A percentile compares a stretch with the other conserved stretches of the same genome.
Conservation (phyloP, 441 rosid species). For the Pelargonium hybrid region DNA sequence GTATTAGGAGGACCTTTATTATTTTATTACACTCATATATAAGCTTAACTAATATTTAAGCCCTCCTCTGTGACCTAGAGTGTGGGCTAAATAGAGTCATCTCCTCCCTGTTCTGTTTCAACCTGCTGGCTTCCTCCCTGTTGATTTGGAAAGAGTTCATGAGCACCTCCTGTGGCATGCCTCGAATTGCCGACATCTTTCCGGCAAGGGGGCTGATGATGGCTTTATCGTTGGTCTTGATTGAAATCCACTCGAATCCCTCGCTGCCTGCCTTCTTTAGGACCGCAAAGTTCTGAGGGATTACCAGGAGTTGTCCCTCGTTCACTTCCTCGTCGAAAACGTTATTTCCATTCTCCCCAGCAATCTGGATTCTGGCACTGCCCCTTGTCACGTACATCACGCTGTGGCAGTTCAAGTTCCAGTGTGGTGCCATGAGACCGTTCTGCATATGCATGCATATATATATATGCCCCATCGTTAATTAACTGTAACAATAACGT, state of each 20-base stretch:
- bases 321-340: conserved; percentile 16
- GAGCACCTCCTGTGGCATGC: conserved; percentile 20
- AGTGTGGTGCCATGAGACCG: conserved; percentile 17
- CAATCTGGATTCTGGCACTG: conserved; percentile 18
- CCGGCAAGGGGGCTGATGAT: conserved; percentile 18
- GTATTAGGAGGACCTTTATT: too few species aligned
- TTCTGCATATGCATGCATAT: conserved; percentile 5
- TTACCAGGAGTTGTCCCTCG: conserved; percentile 24
- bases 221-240: conserved; percentile 22
- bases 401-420: conserved; percentile 23
- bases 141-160: conserved; percentile 18
- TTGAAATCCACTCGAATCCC: conserved; percentile 24
- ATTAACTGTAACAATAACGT: too few species aligned
- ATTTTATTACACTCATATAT: too few species aligned
- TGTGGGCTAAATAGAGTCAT: conserved; percentile 11
- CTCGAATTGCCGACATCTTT: conserved; percentile 14
- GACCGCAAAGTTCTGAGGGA: conserved; percentile 22
- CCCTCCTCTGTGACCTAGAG: neutral
- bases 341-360: conserved; percentile 7
- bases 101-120: conserved; percentile 17
- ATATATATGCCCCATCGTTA: too few species aligned
- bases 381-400: conserved; percentile 18
- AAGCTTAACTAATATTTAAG: too few species aligned
- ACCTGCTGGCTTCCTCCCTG: conserved; percentile 30
- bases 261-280: conserved; percentile 19